phyloP scores from a whole-genome alignment of 371 early-diverging fungal genomes.

The Mucor lusitanicus region DNA sequence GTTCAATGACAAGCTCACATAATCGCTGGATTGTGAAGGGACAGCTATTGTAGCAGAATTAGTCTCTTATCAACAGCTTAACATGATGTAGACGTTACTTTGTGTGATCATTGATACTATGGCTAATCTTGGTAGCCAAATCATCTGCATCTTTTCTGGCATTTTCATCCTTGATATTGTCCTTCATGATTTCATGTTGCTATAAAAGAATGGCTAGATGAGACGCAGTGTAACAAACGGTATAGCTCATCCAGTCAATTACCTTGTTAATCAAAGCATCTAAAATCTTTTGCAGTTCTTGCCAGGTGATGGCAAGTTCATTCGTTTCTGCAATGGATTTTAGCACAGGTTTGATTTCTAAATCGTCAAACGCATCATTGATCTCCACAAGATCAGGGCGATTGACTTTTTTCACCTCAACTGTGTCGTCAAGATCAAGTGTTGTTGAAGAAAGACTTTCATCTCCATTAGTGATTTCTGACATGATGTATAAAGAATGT shows the following conservation, averaged over 20 bases:
- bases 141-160: conserved; percentile 18
- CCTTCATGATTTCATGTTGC: conserved; percentile 37
- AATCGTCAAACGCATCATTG: background rate
- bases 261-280: conserved; percentile 1
- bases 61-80: background rate
- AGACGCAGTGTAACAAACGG: background rate
- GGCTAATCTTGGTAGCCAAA: conserved; percentile 26
- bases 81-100: conserved; percentile 23
- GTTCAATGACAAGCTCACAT: conserved; percentile 53
- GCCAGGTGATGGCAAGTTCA: background rate
- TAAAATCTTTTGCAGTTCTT: background rate
- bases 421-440: background rate
- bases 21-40: conserved; percentile 65
- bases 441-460: background rate
- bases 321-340: conserved; percentile 5
- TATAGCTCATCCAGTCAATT: background rate
- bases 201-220: background rate
- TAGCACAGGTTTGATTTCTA: background rate
- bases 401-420: background rate
- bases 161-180: conserved; percentile 16
- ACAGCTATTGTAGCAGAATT: conserved; percentile 22
- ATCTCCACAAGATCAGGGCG: background rate
- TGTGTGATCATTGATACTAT: conserved; percentile 30
- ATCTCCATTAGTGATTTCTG: background rate
- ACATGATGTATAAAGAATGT: background rate